Conservation (phyloP, 306 rosid genomes). For the Castanea mollissima region DNA sequence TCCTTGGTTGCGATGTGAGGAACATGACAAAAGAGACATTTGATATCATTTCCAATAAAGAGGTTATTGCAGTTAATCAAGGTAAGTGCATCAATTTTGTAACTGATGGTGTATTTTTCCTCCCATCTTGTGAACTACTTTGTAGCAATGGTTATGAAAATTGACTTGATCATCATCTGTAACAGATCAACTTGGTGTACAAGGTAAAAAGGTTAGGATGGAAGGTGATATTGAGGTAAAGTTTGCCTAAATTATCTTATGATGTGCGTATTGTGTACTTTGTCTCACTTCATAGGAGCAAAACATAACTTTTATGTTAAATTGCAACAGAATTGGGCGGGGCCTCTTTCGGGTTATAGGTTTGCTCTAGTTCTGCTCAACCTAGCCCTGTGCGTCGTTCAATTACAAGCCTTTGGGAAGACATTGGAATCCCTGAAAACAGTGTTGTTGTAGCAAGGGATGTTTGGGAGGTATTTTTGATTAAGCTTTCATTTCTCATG, state of each 20-base stretch:
- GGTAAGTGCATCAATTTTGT: slow-evolving; percentile 36
- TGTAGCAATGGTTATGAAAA: not conserved
- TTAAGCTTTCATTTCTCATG: not conserved
- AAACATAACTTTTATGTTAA: not conserved
- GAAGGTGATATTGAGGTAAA: slow-evolving; percentile 85
- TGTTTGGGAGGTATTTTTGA: slow-evolving; percentile 71
- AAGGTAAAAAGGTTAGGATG: slow-evolving; percentile 83
- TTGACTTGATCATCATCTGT: not conserved
- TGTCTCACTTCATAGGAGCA: slow-evolving; percentile 1
- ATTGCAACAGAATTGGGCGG: slow-evolving; percentile 82
- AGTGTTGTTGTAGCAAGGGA: slow-evolving; percentile 73
- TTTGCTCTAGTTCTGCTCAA: slow-evolving; percentile 68
- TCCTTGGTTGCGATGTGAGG: slow-evolving; percentile 89
- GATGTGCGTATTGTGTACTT: not conserved
- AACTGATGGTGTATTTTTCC: not conserved
- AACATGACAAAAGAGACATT: slow-evolving; percentile 68
- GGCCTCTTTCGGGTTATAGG: slow-evolving; percentile 77
- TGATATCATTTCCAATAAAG: slow-evolving; percentile 63
- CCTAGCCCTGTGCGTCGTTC: slow-evolving; percentile 33
- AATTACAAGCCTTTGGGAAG: slow-evolving; percentile 76
- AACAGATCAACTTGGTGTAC: slow-evolving; percentile 78
- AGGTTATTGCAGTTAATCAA: slow-evolving; percentile 84
- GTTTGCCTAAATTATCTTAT: not conserved
- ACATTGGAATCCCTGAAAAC: slow-evolving; percentile 69
- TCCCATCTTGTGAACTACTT: not conserved